Evolutionary conservation across 192 early-diverging fungal species (phyloP).

Genomic region (Allomyces javanicus): DNA sequence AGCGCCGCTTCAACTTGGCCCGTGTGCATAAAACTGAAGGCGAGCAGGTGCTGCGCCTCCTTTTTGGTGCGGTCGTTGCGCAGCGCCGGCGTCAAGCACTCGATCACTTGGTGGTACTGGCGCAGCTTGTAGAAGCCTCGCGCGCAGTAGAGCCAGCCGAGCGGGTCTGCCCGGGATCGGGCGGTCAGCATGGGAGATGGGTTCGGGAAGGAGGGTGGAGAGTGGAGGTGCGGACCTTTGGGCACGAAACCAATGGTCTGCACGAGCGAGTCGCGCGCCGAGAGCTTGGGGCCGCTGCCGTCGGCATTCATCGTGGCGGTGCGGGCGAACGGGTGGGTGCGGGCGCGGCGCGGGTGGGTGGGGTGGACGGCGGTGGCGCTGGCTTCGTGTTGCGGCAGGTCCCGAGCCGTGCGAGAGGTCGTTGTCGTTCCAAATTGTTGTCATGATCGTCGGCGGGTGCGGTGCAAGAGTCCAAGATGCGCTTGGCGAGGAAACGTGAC

Average conservation of each 20-base stretch:
- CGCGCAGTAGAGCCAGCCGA: slow-evolving; percentile 41
- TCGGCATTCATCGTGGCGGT: background rate
- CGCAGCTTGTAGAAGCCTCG: slow-evolving; percentile 40
- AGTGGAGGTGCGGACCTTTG: slow-evolving; percentile 39
- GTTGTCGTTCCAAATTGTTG: background rate
- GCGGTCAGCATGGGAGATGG: background rate
- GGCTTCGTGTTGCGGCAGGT: no score
- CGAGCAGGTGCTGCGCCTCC: slow-evolving; percentile 37
- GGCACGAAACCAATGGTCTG: slow-evolving; percentile 35
- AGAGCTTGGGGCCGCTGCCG: slow-evolving; percentile 3
- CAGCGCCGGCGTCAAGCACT: slow-evolving; percentile 35
- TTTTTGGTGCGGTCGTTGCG: slow-evolving; percentile 37
- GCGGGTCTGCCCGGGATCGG: slow-evolving; percentile 24
- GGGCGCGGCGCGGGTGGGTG: no score
- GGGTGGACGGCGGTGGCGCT: no score
- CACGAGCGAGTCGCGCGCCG: slow-evolving; percentile 26
- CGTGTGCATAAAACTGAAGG: slow-evolving; percentile 33
- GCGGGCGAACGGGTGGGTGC: no score
- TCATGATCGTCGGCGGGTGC: background rate
- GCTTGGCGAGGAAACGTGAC: no score
- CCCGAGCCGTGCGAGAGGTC: no score
- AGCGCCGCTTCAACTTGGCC: slow-evolving; percentile 34
- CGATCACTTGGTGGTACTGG: slow-evolving; percentile 40
- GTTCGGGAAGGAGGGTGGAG: background rate
- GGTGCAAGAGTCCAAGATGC: no score